Base-by-base conservation (phyloP, 1,284 basidiomycete genomes). In the Ganoderma lingzhi region DNA sequence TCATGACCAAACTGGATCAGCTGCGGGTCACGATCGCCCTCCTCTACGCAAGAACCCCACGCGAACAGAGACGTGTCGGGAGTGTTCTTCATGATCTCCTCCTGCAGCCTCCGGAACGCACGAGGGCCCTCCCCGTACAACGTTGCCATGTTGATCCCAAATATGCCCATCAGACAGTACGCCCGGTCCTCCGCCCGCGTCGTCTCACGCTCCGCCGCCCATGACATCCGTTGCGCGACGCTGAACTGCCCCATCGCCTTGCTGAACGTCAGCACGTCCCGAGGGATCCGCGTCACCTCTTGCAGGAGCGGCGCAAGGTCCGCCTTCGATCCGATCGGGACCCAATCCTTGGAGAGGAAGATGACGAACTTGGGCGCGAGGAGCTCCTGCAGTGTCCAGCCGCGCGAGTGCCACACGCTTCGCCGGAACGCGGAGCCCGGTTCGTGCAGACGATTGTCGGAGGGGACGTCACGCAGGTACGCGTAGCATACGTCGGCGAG, bases 81-180 rank as follows among this genome's bases (percentile, higher is more conserved):
- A 5, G 41, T 41, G 32, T 67, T 55, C 39, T 59, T 58, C 66
- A 67, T 63, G 42, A 67, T 58, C 55, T 67, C 51, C 6, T 23
- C 23, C 23, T 23, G 23, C 23, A 23, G 23, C 23, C 23, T 23
- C 23, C 23, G 23, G 23, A 23, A 67, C 19, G 66, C 66, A 41
- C 19, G 62, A 6, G 41, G 39, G 12, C 66, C 66, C 30, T 67
- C 66, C 6, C 66, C 66, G 32, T 67, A 67, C 14, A 63, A 58
- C 8, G 66, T 67, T 6, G 66, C 61, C 62, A 67, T 67, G 42
- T 59, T 30, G 39, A 67, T 48, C 23, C 42, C 35, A 35, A 67
- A 67, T 9, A 67, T 60, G n/a, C 65, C 65, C 62, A 67, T 63
- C 12, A 67, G 62, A 3, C 62, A 62, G 53, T 67, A 67, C 4